Percentiles rank a stretch among this genome's conserved stretches.
Conservation (phyloP, 768 basidiomycete species). For the Fomitopsis pulvina region DNA sequence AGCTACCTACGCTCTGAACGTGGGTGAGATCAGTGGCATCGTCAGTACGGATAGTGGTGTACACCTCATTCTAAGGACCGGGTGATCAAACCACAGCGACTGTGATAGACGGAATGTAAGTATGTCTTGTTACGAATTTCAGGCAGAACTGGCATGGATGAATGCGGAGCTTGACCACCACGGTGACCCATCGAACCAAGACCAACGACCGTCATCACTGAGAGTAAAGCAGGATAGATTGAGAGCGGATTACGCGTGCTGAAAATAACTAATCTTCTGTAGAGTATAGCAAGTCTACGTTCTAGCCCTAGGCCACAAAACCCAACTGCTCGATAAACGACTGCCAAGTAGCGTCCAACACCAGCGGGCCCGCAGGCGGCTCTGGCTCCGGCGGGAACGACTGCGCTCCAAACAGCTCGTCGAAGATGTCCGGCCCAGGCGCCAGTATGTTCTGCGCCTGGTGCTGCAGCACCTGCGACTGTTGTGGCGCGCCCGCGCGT, state of each 20-base stretch:
- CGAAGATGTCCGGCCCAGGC: slow-evolving; percentile 2
- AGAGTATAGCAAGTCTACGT: too few relatives aligned
- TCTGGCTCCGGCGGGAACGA: background rate
- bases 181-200: too few relatives aligned
- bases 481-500: background rate
- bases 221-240: too few relatives aligned
- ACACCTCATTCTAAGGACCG: slow-evolving; percentile 87
- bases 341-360: slow-evolving; percentile 59
- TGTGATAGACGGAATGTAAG: slow-evolving; percentile 4
- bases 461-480: background rate
- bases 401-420: slow-evolving; percentile 3
- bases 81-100: slow-evolving; percentile 32
- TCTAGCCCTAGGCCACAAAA: too few relatives aligned
- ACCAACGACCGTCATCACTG: too few relatives aligned
- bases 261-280: too few relatives aligned
- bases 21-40: slow-evolving; percentile 74
- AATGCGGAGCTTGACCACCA: too few relatives aligned
- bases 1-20: slow-evolving; percentile 63
- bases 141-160: too few relatives aligned
- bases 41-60: slow-evolving; percentile 93
- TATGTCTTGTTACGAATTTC: too few relatives aligned
- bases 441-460: background rate
- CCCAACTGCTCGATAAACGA: slow-evolving; percentile 66
- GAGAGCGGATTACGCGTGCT: too few relatives aligned
- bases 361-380: slow-evolving; percentile 22